Conservation (phyloP, 73 alveolate genomes). For the Blepharisma japonicum region DNA sequence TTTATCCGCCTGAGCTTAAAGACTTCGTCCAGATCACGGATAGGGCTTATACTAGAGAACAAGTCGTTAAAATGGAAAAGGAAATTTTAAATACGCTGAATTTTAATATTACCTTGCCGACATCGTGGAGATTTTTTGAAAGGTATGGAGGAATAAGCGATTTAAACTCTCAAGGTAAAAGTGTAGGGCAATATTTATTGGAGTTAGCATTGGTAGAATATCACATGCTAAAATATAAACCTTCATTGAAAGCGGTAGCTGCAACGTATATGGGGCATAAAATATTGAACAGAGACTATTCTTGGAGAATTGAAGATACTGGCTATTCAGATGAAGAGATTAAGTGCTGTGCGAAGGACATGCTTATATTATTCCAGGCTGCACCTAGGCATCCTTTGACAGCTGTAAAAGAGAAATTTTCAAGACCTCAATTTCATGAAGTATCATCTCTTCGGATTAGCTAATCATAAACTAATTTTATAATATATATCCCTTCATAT, state of each 20-base stretch:
- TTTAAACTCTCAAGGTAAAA: neutral
- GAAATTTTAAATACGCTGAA: constrained; percentile 57
- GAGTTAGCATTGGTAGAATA: constrained; percentile 80
- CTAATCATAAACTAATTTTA: neutral
- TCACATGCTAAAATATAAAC: constrained; percentile 52
- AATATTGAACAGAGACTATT: constrained; percentile 12
- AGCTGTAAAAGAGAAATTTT: constrained; percentile 63
- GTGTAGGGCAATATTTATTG: constrained; percentile 65
- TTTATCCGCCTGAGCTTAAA: constrained; percentile 81
- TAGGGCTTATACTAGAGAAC: constrained; percentile 63
- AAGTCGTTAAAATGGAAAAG: constrained; percentile 60
- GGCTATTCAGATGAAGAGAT: constrained; percentile 14
- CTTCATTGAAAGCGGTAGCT: constrained; percentile 58
- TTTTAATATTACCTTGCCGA: constrained; percentile 64
- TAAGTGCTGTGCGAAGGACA: neutral
- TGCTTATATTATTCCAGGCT: neutral
- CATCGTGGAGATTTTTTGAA: constrained; percentile 57
- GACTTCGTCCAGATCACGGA: constrained; percentile 69
- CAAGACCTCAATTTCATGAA: constrained; percentile 50
- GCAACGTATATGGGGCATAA: constrained; percentile 45
- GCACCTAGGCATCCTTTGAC: constrained; percentile 34
- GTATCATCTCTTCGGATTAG: constrained; percentile 35
- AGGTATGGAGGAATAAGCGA: constrained; percentile 35
- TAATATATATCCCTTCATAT: neutral
- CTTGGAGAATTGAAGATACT: neutral